Conservation (phyloP, 1,284 basidiomycete species). For the Pterulicium gracile region DNA sequence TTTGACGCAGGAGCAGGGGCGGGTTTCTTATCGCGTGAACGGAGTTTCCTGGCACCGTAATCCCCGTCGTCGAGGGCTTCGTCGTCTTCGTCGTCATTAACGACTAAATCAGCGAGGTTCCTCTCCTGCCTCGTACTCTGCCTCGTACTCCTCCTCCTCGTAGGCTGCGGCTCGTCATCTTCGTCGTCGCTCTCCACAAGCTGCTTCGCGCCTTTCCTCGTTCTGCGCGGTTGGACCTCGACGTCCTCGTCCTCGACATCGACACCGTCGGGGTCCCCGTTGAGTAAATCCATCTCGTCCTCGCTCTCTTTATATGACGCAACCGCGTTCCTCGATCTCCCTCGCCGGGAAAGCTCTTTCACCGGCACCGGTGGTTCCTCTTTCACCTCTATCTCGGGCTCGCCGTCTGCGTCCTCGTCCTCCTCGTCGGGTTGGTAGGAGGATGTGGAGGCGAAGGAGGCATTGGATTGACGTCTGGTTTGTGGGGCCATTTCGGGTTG, state of each 20-base stretch:
- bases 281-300: not conserved
- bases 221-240: not conserved
- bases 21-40: not conserved
- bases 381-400: no score
- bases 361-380: no score
- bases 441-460: no score
- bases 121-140: not conserved
- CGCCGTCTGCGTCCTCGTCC: no score
- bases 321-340: no score
- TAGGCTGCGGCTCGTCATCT: not conserved
- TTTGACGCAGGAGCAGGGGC: not conserved
- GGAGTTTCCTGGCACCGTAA: not conserved
- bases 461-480: no score
- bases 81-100: not conserved
- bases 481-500: no score
- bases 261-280: no score
- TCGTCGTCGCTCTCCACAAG: not conserved
- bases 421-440: no score
- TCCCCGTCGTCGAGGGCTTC: not conserved
- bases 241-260: not conserved
- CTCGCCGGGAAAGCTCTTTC: no score
- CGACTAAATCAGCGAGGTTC: not conserved
- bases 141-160: not conserved
- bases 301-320: conserved; percentile 1
- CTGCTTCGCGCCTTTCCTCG: not conserved